Evolutionary conservation across 768 basidiomycete species (phyloP).

Genomic region (Kockovaella imperatae): DNA sequence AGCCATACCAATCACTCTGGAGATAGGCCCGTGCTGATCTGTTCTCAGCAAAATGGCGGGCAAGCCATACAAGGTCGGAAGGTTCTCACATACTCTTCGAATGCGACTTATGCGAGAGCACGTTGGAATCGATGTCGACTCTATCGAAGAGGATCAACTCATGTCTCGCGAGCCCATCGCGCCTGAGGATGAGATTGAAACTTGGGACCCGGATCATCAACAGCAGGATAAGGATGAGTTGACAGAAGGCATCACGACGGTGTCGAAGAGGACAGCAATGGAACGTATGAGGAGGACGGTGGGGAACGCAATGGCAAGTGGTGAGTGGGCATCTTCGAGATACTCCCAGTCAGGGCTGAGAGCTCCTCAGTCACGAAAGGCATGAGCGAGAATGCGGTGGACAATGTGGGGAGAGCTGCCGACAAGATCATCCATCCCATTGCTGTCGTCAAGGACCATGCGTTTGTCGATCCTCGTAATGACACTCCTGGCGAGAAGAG

Average conservation of each 20-base stretch:
- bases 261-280: constrained; percentile 35
- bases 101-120: constrained; percentile 95
- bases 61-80: constrained; percentile 85
- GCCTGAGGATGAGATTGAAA: constrained; percentile 52
- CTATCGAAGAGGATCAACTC: constrained; percentile 66
- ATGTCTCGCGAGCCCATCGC: constrained; percentile 53
- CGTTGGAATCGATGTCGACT: constrained; percentile 88
- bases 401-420: constrained; percentile 45
- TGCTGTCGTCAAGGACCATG: constrained; percentile 5
- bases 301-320: constrained; percentile 24
- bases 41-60: constrained; percentile 77
- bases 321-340: constrained; percentile 16
- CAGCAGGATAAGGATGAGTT: constrained; percentile 47
- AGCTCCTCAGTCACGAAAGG: constrained; percentile 38
- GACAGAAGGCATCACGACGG: constrained; percentile 29
- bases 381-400: constrained; percentile 38
- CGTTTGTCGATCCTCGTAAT: constrained; percentile 1
- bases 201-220: constrained; percentile 68
- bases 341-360: constrained; percentile 1
- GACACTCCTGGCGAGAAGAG: constrained; percentile 45
- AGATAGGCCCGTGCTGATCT: background rate
- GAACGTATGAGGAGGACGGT: constrained; percentile 37
- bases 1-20: constrained; percentile 23
- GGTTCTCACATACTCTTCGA: constrained; percentile 90
- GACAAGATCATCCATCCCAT: constrained; percentile 50